phyloP scores from a whole-genome alignment of 2,329 filamentous ascomycete species.

The Aquanectria penicillioides region DNA sequence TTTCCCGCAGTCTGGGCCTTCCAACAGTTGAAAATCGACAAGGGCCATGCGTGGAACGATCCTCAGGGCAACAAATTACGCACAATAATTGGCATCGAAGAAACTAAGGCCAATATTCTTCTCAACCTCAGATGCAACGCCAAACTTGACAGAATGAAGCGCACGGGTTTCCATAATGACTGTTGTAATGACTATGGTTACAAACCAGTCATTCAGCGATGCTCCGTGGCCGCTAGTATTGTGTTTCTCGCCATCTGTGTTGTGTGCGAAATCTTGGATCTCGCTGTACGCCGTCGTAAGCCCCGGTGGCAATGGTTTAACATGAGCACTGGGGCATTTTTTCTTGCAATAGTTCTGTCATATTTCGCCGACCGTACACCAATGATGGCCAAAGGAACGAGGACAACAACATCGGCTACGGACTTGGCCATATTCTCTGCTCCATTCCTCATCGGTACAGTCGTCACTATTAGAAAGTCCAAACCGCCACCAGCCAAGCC shows the following conservation, averaged over 20 bases:
- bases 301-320: constrained; percentile 31
- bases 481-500: constrained; percentile 8
- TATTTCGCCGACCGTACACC: constrained; percentile 45
- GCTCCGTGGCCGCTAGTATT: constrained; percentile 32
- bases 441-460: constrained; percentile 26
- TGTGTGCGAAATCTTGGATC: constrained; percentile 22
- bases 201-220: constrained; percentile 35
- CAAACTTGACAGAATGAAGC: constrained; percentile 42
- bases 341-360: constrained; percentile 38
- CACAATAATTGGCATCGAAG: constrained; percentile 44
- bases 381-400: constrained; percentile 40
- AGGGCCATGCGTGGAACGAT: constrained; percentile 30
- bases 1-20: constrained; percentile 35
- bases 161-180: too few species aligned
- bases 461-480: constrained; percentile 36
- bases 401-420: too few species aligned
- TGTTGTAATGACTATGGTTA: constrained; percentile 61
- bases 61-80: constrained; percentile 24
- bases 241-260: constrained; percentile 30
- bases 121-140: constrained; percentile 64
- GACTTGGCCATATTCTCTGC: constrained; percentile 31
- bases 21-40: constrained; percentile 23
- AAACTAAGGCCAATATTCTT: constrained; percentile 52
- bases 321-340: constrained; percentile 37
- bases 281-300: constrained; percentile 19